Evolutionary conservation across 441 rosid genomes (phyloP), one percentile per base, ranked within the genome.

Genomic region (Populus hybrid): DNA sequence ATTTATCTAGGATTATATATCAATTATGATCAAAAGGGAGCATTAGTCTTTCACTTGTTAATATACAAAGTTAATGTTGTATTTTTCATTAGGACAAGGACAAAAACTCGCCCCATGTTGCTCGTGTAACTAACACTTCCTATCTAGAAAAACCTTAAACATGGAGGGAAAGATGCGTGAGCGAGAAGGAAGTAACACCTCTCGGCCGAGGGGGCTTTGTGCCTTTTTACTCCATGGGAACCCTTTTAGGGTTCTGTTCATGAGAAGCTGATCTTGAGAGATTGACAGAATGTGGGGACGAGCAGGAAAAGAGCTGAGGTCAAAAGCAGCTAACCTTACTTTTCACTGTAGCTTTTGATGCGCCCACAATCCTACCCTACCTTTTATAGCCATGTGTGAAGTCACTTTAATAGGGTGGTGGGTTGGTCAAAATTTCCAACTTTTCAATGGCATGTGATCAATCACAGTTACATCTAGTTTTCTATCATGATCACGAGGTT

Each of bases 281-380:
- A 21, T 74, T 74, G 77, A 64, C 40, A 63, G 20, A 4, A 14
- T 24, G 16, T 42, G 18, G 36, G 11, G 24, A 38, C 18, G 50
- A 20, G 63, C 50, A 65, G 20, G 10, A 40, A 64, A 26, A 16
- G 53, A 64, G 75, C 21, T 21, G 8, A 53, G 70, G 85, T 79
- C 82, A 77, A 86, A 84, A 78, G 87, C 70, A 53, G 50, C 69
- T 42, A 35, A 2, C 35, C 67, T 34, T 73, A 1, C 75, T 79
- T 87, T 77, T 36, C 71, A 78, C 38, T 30, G 32, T 16, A 34
- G 76, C 79, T 38, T 83, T 80, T 64, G 78, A 77, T 74, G 79
- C 70, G 59, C 73, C 87, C 77, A 64, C 81, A 10, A 71, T 67
- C 81, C 79, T 77, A 79, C 82, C 83, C 81, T 73, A 69, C 75